Conservation (phyloP, 2,329 filamentous ascomycete genomes). For the Fusarium sp. region DNA sequence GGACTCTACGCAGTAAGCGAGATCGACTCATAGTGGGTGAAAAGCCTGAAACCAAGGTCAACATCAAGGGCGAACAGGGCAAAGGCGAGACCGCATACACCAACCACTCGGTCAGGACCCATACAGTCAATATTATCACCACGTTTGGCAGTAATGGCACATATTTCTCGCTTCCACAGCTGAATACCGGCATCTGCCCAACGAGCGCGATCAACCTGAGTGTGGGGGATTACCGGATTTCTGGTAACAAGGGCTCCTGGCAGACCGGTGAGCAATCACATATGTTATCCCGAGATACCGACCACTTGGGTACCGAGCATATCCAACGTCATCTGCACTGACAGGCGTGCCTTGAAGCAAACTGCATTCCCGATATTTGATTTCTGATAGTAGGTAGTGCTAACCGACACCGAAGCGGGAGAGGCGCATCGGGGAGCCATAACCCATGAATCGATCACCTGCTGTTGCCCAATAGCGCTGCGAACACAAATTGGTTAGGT, state of each 20-base stretch:
- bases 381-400: constrained; percentile 21
- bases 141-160: background rate
- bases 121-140: constrained; percentile 1
- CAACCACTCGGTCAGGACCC: constrained; percentile 1
- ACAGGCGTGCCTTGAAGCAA: constrained; percentile 13
- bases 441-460: background rate
- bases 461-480: constrained; percentile 6
- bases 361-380: constrained; percentile 21
- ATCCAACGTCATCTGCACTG: constrained; percentile 27
- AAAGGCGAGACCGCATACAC: constrained; percentile 3
- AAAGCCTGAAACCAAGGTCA: constrained; percentile 6
- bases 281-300: constrained; percentile 32
- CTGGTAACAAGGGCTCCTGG: constrained; percentile 40
- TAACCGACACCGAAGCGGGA: constrained; percentile 22
- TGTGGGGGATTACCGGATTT: constrained; percentile 39
- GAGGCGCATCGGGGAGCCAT: constrained; percentile 19
- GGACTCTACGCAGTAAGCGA: background rate
- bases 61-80: background rate
- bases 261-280: constrained; percentile 44
- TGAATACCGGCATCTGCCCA: constrained; percentile 23
- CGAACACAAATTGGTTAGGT: constrained; percentile 2
- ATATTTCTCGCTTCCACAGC: constrained; percentile 9
- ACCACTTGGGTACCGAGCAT: constrained; percentile 27
- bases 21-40: background rate
- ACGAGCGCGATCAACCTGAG: constrained; percentile 13